Conservation (phyloP, 257 asterid species). For the Knoxia roxburghii region DNA sequence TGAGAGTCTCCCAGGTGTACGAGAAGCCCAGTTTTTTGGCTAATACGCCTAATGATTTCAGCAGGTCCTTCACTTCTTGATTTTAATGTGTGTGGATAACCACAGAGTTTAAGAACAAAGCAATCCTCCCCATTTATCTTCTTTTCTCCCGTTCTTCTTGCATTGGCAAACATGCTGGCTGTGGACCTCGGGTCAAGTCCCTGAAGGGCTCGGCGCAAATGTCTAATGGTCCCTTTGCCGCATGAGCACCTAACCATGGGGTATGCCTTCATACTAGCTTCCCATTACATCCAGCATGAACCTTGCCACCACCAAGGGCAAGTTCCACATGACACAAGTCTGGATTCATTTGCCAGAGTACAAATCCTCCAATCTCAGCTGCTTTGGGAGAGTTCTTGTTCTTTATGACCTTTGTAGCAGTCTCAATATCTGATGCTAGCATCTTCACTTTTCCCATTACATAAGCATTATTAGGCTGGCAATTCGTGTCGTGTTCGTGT, state of each 20-base stretch:
- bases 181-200: conserved; percentile 77
- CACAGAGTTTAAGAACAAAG: conserved; percentile 56
- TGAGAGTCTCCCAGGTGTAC: conserved; percentile 75
- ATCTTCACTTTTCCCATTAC: conserved; percentile 78
- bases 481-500: no score
- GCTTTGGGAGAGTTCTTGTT: conserved; percentile 43
- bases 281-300: conserved; percentile 80
- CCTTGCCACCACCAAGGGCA: conserved; percentile 69
- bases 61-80: conserved; percentile 79
- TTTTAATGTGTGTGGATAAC: conserved; percentile 62
- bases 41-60: conserved; percentile 66
- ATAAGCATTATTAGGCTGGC: no score
- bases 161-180: conserved; percentile 60
- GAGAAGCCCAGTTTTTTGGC: conserved; percentile 82
- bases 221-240: conserved; percentile 87
- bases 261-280: conserved; percentile 83
- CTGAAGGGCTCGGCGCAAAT: conserved; percentile 76
- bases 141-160: conserved; percentile 66
- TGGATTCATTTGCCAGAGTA: conserved; percentile 84
- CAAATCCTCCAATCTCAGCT: conserved; percentile 65
- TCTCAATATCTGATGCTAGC: conserved; percentile 73
- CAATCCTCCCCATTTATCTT: conserved; percentile 68
- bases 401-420: conserved; percentile 68
- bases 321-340: conserved; percentile 86
- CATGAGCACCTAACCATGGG: conserved; percentile 88